Percentiles rank a stretch among this genome's conserved stretches.
Evolutionary conservation across 2,329 filamentous ascomycete species (phyloP).

Genomic region (Pseudogymnoascus sp.): DNA sequence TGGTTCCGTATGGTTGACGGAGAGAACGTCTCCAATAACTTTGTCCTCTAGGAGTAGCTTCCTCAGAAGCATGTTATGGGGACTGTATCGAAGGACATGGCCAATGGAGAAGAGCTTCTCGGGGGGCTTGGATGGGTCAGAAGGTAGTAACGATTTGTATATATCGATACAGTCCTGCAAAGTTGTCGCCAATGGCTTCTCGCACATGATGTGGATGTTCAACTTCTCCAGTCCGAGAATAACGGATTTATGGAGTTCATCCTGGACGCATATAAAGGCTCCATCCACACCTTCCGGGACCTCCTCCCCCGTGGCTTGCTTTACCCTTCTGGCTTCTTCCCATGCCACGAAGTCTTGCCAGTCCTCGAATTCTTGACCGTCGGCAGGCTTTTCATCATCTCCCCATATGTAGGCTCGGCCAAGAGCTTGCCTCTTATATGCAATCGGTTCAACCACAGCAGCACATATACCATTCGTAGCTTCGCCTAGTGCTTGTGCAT

Average conservation of each 20-base stretch:
- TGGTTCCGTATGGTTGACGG: slow-evolving; percentile 85
- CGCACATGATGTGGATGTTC: slow-evolving; percentile 79
- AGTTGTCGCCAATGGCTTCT: slow-evolving; percentile 83
- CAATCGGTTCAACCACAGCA: slow-evolving; percentile 72
- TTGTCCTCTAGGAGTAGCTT: slow-evolving; percentile 66
- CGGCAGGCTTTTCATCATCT: slow-evolving; percentile 32
- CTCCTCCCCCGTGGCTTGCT: slow-evolving; percentile 39
- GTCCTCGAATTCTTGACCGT: slow-evolving; percentile 60
- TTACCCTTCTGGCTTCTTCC: slow-evolving; percentile 53
- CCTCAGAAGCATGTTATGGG: slow-evolving; percentile 79
- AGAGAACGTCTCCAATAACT: slow-evolving; percentile 75
- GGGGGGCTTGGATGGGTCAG: slow-evolving; percentile 28
- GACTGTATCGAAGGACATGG: slow-evolving; percentile 87
- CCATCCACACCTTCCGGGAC: slow-evolving; percentile 39
- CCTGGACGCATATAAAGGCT: slow-evolving; percentile 66
- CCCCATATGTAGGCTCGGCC: slow-evolving; percentile 68
- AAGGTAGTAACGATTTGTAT: slow-evolving; percentile 45
- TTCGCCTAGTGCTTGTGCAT: slow-evolving; percentile 58
- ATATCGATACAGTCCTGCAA: slow-evolving; percentile 71
- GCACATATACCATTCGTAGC: slow-evolving; percentile 60
- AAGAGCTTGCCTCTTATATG: slow-evolving; percentile 66
- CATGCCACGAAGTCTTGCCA: slow-evolving; percentile 73
- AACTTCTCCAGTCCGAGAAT: slow-evolving; percentile 63
- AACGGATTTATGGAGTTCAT: slow-evolving; percentile 80
- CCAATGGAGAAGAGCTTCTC: slow-evolving; percentile 73